A percentile compares a stretch with the other conserved stretches of the same genome.
Evolutionary conservation across 2,329 filamentous ascomycete genomes (phyloP).

Genomic region (Septoria petroselini): DNA sequence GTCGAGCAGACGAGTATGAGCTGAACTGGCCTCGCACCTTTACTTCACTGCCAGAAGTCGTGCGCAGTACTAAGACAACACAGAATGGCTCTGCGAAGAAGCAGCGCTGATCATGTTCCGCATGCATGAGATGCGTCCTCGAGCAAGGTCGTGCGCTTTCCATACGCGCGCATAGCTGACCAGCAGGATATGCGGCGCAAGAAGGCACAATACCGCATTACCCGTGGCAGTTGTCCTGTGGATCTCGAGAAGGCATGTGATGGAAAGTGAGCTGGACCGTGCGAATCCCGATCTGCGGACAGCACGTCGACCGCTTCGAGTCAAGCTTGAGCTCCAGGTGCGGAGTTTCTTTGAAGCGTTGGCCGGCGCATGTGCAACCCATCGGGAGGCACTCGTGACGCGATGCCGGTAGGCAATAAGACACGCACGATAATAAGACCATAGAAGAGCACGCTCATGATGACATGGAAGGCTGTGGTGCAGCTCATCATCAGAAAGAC

Average conservation of each 20-base stretch:
- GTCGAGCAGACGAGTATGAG: conserved; percentile 66
- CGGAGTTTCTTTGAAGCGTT: conserved; percentile 4
- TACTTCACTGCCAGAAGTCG: conserved; percentile 54
- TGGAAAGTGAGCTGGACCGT: background rate
- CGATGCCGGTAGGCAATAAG: background rate
- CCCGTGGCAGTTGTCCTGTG: background rate
- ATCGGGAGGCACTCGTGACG: background rate
- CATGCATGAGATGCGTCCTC: background rate
- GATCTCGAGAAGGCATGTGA: conserved; percentile 1
- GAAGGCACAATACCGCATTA: conserved; percentile 1
- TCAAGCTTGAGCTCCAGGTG: conserved; percentile 6
- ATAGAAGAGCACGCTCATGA: background rate
- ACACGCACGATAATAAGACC: background rate
- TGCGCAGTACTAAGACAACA: conserved; percentile 30
- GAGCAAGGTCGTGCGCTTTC: background rate
- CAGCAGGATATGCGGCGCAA: background rate
- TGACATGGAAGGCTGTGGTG: too few relatives aligned
- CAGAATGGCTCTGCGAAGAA: conserved; percentile 23
- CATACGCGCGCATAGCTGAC: background rate
- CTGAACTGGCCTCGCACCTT: conserved; percentile 66
- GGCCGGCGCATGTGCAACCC: conserved; percentile 4
- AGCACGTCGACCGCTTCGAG: conserved; percentile 14
- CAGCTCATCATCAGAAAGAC: too few relatives aligned
- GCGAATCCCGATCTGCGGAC: conserved; percentile 10
- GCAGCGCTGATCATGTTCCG: conserved; percentile 6